Evolutionary conservation across 805 yeast genomes (phyloP).

Genomic region (Lipomyces chichibuensis): DNA sequence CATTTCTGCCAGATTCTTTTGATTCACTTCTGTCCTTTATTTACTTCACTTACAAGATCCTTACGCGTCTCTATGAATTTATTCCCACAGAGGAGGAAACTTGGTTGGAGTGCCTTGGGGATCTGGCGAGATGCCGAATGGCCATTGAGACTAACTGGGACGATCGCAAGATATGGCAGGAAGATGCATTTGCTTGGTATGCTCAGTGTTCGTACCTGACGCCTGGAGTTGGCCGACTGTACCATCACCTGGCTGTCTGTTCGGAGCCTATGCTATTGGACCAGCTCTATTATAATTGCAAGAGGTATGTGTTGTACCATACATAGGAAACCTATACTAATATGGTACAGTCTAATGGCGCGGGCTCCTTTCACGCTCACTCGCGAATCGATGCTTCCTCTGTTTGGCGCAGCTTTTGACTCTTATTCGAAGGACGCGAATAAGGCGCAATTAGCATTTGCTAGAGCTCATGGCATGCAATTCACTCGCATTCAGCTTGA

Average conservation of each 20-base stretch:
- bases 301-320: conserved; percentile 14
- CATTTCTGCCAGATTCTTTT: conserved; percentile 18
- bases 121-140: conserved; percentile 25
- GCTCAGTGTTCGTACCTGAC: conserved; percentile 15
- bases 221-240: conserved; percentile 30
- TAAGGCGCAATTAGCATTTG: conserved; percentile 20
- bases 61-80: conserved; percentile 26
- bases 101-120: conserved; percentile 33
- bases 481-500: conserved; percentile 17
- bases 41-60: conserved; percentile 18
- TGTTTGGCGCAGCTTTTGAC: conserved; percentile 17
- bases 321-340: neutral
- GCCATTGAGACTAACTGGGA: conserved; percentile 16
- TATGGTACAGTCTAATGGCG: conserved; percentile 10
- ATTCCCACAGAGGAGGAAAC: conserved; percentile 11
- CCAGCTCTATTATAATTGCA: conserved; percentile 31
- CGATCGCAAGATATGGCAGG: conserved; percentile 18
- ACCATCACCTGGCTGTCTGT: conserved; percentile 28
- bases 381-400: conserved; percentile 17
- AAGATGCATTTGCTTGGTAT: conserved; percentile 28
- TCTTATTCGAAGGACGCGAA: conserved; percentile 9
- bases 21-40: conserved; percentile 16
- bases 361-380: conserved; percentile 15
- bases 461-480: conserved; percentile 19
- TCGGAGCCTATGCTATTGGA: conserved; percentile 20